Percentiles rank a stretch among this genome's conserved stretches.
Conservation (phyloP, 2,329 filamentous ascomycete genomes). For the Harringtonia lauricola region DNA sequence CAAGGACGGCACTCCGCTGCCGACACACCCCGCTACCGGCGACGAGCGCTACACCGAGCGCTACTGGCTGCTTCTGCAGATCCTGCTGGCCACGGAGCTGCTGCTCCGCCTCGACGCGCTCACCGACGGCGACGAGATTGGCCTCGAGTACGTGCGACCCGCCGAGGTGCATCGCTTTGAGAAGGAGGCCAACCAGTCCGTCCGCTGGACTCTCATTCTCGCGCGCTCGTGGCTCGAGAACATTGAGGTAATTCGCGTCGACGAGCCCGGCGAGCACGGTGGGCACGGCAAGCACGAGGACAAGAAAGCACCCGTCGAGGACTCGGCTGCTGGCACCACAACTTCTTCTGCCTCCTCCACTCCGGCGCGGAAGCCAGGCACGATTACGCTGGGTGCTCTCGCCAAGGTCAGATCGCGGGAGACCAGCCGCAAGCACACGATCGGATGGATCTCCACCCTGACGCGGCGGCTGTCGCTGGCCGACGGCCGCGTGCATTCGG, state of each 20-base stretch:
- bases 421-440: conserved; percentile 21
- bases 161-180: conserved; percentile 51
- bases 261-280: background rate
- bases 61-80: conserved; percentile 57
- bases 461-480: conserved; percentile 41
- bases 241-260: conserved; percentile 34
- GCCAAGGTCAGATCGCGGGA: conserved; percentile 11
- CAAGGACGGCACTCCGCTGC: conserved; percentile 30
- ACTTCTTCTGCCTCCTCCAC: no score
- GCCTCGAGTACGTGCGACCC: conserved; percentile 38
- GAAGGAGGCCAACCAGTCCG: conserved; percentile 46
- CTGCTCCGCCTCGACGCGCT: conserved; percentile 53
- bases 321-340: no score
- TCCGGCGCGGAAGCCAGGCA: background rate
- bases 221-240: conserved; percentile 59
- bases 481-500: conserved; percentile 7
- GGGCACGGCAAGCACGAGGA: background rate
- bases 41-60: conserved; percentile 48
- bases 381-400: background rate
- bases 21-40: conserved; percentile 33
- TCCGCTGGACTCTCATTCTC: conserved; percentile 56
- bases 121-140: conserved; percentile 47
- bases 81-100: conserved; percentile 54
- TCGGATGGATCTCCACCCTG: conserved; percentile 45
- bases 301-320: background rate